Base-by-base conservation (phyloP, 2,329 filamentous ascomycete genomes). In the Esteya vermicola region DNA sequence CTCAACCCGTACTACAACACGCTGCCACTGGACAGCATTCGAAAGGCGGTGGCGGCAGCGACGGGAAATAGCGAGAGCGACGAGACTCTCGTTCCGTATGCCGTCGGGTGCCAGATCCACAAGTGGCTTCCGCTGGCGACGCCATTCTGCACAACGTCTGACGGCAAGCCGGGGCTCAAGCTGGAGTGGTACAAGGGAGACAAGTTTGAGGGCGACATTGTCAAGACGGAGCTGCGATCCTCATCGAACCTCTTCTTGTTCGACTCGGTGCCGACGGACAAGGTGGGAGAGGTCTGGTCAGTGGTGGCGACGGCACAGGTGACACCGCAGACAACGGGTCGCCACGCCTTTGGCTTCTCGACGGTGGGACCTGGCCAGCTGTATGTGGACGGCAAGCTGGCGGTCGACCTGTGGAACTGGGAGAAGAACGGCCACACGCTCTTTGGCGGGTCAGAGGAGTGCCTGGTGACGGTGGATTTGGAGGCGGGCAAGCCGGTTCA, bases 231-330 rank as follows among this genome's bases (percentile, higher is more conserved):
- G 51, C 64, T 67, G 38, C 68, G 77, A 45, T 66, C 61, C 8
- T 78, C 77, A 50, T 80, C 75, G 0, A 76, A 81, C 51, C 65
- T 81, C 1, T 81, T 78, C 62, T 63, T 82, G 3, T 81, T 77
- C 76, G 78, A 82, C 48, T 81, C 77, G 4, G 76, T 75, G 1
- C 78, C 77, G 6, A 54, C 70, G 14, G 62, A 64, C 19, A 62
- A 76, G 44, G 65, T 78, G 13, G 70, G 75, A 0, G 72, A 72
- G 0, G 67, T 75, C 40, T 81, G 75, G 67, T 81, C 75, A 2
- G 77, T 76, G 39, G 58, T 73, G 35, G 75, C 72, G 20, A 80
- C 69, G 37, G 75, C 74, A 0, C 66, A 62, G 26, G 57, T 82
- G 19, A 78, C 69, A 0, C 66, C 78, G 0, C 69, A 63, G 20